Percentiles rank a stretch among this genome's conserved stretches.
phyloP scores from a whole-genome alignment of 1,139 yeast genomes.

The Candida smagusa region DNA sequence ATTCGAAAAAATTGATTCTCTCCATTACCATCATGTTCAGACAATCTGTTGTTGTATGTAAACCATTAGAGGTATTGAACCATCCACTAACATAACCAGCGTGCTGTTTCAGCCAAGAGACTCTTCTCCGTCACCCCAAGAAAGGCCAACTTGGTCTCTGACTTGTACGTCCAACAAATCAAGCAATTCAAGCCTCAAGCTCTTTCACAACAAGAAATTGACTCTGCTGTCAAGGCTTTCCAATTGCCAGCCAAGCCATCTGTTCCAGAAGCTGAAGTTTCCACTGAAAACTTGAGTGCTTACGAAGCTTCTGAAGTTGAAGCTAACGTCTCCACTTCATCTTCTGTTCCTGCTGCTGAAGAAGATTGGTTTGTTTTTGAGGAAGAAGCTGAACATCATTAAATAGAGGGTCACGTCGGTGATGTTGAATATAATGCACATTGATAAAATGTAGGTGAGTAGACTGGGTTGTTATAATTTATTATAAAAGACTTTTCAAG shows the following conservation, averaged over 20 bases:
- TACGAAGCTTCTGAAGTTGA: conserved; percentile 80
- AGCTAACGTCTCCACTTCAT: conserved; percentile 36
- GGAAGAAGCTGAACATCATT: conserved; percentile 73
- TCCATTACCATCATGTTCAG: conserved; percentile 30
- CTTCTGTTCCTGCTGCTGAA: conserved; percentile 41
- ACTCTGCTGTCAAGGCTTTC: conserved; percentile 80
- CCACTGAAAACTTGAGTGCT: conserved; percentile 68
- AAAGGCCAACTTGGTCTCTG: conserved; percentile 68
- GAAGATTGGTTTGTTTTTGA: conserved; percentile 86
- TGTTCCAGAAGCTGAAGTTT: conserved; percentile 69
- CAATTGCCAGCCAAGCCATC: conserved; percentile 71
- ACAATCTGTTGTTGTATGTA: conserved; percentile 40
- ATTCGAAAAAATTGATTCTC: conserved; percentile 7
- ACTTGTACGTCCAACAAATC: conserved; percentile 82
- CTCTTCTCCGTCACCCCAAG: conserved; percentile 43
- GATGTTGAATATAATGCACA: too few relatives aligned
- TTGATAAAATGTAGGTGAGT: too few relatives aligned
- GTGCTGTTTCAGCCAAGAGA: conserved; percentile 38
- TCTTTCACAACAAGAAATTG: conserved; percentile 68
- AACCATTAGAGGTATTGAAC: background rate
- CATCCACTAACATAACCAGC: conserved; percentile 17
- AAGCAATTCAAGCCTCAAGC: conserved; percentile 86
- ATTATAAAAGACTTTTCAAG: too few relatives aligned
- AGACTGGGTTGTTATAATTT: too few relatives aligned
- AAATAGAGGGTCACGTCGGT: conserved; percentile 6